Percentiles rank a stretch among this genome's conserved stretches.
Evolutionary conservation across 345 rosid genomes (phyloP).

Genomic region (Raphanus raphanistrum): DNA sequence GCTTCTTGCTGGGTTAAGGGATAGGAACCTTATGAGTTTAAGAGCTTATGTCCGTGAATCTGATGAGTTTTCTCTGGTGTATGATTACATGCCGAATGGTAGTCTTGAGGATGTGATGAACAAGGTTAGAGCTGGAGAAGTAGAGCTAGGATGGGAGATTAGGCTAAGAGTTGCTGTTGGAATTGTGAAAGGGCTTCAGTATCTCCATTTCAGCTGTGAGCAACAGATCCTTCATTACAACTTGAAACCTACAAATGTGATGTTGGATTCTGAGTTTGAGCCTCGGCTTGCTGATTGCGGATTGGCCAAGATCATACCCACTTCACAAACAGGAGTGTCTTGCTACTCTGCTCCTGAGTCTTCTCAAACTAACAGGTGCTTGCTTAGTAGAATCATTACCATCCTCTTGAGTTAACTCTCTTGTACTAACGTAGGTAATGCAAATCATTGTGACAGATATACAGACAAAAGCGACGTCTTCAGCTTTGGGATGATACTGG

Average conservation of each 20-base stretch:
- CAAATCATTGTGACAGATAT: constrained; percentile 50
- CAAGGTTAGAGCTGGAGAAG: constrained; percentile 58
- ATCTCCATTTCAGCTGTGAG: constrained; percentile 66
- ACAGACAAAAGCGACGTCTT: constrained; percentile 85
- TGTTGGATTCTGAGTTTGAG: constrained; percentile 89
- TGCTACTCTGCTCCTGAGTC: constrained; percentile 79
- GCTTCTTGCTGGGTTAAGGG: constrained; percentile 73
- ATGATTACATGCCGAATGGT: constrained; percentile 78
- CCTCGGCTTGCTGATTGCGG: constrained; percentile 85
- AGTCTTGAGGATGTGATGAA: constrained; percentile 83
- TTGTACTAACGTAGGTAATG: constrained; percentile 21
- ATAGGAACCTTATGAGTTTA: constrained; percentile 83
- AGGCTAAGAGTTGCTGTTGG: constrained; percentile 89
- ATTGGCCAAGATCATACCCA: constrained; percentile 63
- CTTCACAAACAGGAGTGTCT: constrained; percentile 47
- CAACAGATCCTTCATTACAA: constrained; percentile 76
- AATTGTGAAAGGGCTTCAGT: constrained; percentile 80
- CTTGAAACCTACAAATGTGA: constrained; percentile 85
- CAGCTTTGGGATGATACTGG: constrained; percentile 95
- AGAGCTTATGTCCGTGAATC: constrained; percentile 83
- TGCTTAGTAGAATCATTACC: not conserved
- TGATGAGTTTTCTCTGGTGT: constrained; percentile 69
- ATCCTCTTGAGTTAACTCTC: constrained; percentile 15
- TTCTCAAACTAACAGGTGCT: constrained; percentile 73
- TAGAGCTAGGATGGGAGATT: constrained; percentile 79